Base-by-base conservation (phyloP, 768 basidiomycete species). In the Suillus placidus region DNA sequence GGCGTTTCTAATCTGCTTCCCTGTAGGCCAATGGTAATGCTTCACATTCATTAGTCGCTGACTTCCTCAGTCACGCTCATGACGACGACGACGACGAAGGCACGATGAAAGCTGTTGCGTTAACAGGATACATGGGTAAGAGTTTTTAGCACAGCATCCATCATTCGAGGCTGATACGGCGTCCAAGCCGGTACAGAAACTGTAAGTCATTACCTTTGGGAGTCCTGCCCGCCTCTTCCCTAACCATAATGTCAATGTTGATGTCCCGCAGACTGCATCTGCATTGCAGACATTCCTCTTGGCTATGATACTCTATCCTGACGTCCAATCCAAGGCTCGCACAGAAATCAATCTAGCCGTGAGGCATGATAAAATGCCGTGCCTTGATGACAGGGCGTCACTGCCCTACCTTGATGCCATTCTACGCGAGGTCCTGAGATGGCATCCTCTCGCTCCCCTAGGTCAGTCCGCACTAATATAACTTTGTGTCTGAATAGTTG, bases 291-390 rank as follows among this genome's bases (percentile, higher is more conserved):
- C 67, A 1, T 78, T 77, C 26, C 55, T 75, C 57, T 61, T 77
- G 71, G 71, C 72, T 20, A 75, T 73, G 72, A 14, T 75, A 20
- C 65, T 70, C 67, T 70, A 73, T 60, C 77, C 76, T 20, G 69
- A 76, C 7, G 66, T 69, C 5, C 71, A 71, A 38, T 52, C 66
- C 42, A 74, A 70, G 34, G 76, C 75, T 0, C 77, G 76, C 38
- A 70, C 66, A 4, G 78, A 78, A 40, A 70, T 79, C 9, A 74
- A 79, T 47, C 43, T 42, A 1, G 52, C 71, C 1, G 72, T 66
- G 4, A 56, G 68, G 0, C 65, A 69, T 14, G 61, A 3, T 42
- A 45, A 67, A 26, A 64, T 76, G 58, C 72, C 55, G 6, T 56
- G 34, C 35, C 34, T 37, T 14, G 35, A 14, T 9, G 75, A 76